Evolutionary conservation across 2,329 filamentous ascomycete genomes (phyloP), one percentile per base, ranked within the genome.

Genomic region (Colletotrichum kahawae): DNA sequence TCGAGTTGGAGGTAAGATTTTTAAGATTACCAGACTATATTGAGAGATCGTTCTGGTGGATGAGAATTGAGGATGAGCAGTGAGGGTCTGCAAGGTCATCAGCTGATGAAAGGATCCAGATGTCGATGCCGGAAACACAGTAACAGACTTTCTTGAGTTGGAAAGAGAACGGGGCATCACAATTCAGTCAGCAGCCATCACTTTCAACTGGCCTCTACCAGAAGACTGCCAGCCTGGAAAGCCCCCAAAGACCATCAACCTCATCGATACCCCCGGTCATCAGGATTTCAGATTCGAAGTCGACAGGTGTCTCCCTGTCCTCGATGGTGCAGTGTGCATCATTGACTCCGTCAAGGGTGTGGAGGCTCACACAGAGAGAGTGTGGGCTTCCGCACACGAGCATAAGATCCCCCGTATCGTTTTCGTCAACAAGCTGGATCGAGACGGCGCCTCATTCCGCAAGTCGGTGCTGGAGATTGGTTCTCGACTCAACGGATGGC

Each of bases 201-300:
- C 95, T 2, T 98, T 98, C 83, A 90, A 94, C 77, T 99, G 97
- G 97, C 97, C 97, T 7, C 93, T 92, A 9, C 82, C 86, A 51
- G 82, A 86, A 38, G 80, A 86, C 70, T 83, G 83, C 31, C 81
- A 80, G n/a, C 85, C 82, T 1, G 85, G 83, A 77, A 82, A 80
- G 72, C 79, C 81, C 65, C 86, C 86, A 84, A 91, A 96, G 82
- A 94, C 92, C 7, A 93, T 98, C 83, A 98, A 98, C 82, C 87
- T 98, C 3, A 98, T 99, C 75, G 97, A 99, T 82, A 98, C 97
- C 0, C 97, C 97, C 3, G 97, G 97, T 2, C 97, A 99, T 82
- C 96, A 97, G 27, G 97, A 99, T 83, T 99, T 99, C 80, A 95
- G 96, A 1, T 98, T 98, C 81, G 97, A 99, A 83, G 97, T 98